Evolutionary conservation across 2,329 filamentous ascomycete genomes (phyloP).

Genomic region (Tolypocladium nubicola): DNA sequence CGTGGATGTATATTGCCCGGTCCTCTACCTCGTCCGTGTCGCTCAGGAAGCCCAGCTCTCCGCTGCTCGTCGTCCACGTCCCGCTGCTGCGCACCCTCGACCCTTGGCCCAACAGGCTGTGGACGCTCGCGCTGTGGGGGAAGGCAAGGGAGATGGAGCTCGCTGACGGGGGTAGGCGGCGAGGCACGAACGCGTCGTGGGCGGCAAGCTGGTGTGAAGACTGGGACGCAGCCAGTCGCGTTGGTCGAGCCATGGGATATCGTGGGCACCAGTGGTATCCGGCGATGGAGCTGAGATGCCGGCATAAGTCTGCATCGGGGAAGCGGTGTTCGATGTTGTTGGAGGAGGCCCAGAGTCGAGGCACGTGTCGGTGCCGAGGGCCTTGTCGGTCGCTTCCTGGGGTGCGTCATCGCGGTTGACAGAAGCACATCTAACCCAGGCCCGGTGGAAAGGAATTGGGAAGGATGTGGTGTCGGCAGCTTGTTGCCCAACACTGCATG

Average conservation of each 20-base stretch:
- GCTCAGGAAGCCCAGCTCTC: slow-evolving; percentile 33
- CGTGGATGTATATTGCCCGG: slow-evolving; percentile 36
- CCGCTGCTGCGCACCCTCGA: slow-evolving; percentile 31
- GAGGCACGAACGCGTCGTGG: slow-evolving; percentile 4
- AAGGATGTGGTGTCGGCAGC: not conserved
- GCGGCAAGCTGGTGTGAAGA: slow-evolving; percentile 9
- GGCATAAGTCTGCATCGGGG: slow-evolving; percentile 3
- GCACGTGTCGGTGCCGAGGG: not conserved
- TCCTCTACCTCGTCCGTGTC: slow-evolving; percentile 40
- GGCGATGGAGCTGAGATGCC: not conserved
- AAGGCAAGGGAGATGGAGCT: slow-evolving; percentile 14
- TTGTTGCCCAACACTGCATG: not conserved
- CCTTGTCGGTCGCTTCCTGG: not conserved
- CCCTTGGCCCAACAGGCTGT: slow-evolving; percentile 10
- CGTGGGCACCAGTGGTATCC: not conserved
- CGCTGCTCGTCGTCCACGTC: slow-evolving; percentile 48
- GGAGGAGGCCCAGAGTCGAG: not conserved
- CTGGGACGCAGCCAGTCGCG: slow-evolving; percentile 16
- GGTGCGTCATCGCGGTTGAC: not conserved
- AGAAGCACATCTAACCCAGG: no score
- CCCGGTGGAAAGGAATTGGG: not conserved
- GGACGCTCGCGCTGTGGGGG: slow-evolving; percentile 14
- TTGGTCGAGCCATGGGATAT: slow-evolving; percentile 8
- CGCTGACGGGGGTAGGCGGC: slow-evolving; percentile 11
- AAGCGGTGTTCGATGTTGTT: not conserved